phyloP scores from a whole-genome alignment of 371 early-diverging fungal species.

The Zychaea mexicana region DNA sequence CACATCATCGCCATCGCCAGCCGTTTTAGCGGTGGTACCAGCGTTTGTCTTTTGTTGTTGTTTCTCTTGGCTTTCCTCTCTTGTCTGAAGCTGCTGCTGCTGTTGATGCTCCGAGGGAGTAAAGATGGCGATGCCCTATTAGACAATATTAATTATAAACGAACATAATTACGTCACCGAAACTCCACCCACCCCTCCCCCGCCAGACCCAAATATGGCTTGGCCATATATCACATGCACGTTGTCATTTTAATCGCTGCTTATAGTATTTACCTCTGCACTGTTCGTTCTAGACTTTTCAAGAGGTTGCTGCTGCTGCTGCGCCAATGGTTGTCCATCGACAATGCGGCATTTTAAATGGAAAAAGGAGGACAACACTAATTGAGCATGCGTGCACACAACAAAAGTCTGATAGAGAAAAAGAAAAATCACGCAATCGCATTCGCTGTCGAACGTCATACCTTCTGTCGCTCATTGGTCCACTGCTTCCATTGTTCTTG shows the following conservation, averaged over 20 bases:
- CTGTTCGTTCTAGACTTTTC: conserved; percentile 2
- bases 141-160: neutral
- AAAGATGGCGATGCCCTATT: too few relatives aligned
- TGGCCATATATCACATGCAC: neutral
- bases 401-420: neutral
- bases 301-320: conserved; percentile 1
- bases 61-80: neutral
- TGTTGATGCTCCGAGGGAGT: too few relatives aligned
- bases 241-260: neutral
- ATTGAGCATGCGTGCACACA: too few relatives aligned
- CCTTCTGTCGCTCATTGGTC: neutral
- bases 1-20: neutral
- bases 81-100: too few relatives aligned
- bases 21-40: neutral
- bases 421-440: neutral
- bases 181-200: neutral
- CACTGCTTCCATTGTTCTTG: neutral
- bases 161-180: neutral
- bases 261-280: neutral
- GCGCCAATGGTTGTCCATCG: neutral
- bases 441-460: neutral
- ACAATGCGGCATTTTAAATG: neutral
- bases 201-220: neutral
- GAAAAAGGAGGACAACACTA: too few relatives aligned
- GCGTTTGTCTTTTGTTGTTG: neutral